Conservation (phyloP, 768 basidiomycete species). For the Kwoniella dendrophila region DNA sequence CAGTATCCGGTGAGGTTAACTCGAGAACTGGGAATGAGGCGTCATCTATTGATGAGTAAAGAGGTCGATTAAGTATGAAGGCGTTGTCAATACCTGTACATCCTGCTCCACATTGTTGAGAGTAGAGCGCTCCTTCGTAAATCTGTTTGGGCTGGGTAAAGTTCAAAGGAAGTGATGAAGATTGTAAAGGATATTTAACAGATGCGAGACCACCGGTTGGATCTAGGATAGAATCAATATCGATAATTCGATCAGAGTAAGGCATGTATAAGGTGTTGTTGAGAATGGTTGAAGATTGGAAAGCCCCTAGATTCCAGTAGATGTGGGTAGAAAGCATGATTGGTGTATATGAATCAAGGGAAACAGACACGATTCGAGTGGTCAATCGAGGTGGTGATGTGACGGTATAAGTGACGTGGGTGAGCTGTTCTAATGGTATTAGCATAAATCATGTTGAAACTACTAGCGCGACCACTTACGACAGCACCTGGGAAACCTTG, state of each 20-base stretch:
- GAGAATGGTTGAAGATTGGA: conserved; percentile 30
- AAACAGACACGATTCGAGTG: conserved; percentile 28
- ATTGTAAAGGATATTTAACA: conserved; percentile 21
- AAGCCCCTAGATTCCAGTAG: conserved; percentile 48
- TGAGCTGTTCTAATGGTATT: conserved; percentile 18
- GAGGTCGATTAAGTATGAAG: conserved; percentile 34
- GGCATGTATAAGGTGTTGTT: conserved; percentile 42
- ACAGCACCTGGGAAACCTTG: conserved; percentile 63
- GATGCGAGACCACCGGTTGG: conserved; percentile 41
- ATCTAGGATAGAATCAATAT: conserved; percentile 38
- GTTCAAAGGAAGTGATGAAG: conserved; percentile 24
- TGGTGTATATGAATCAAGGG: conserved; percentile 36
- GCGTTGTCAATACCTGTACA: conserved; percentile 41
- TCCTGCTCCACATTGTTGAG: conserved; percentile 34
- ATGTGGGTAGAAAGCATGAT: conserved; percentile 47
- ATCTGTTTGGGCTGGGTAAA: conserved; percentile 32
- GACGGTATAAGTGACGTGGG: conserved; percentile 34
- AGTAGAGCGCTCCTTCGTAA: conserved; percentile 18
- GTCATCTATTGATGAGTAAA: conserved; percentile 1
- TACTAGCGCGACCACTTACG: too few species aligned
- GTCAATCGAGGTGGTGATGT: conserved; percentile 32
- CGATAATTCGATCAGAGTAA: conserved; percentile 33
- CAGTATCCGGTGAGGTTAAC: conserved; percentile 25
- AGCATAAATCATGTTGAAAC: not conserved
- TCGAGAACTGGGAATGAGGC: conserved; percentile 16